Evolutionary conservation across 164 flowering plant genomes (phyloP), one percentile per base, ranked within the genome.

Genomic region (Paratinospora sagittata): DNA sequence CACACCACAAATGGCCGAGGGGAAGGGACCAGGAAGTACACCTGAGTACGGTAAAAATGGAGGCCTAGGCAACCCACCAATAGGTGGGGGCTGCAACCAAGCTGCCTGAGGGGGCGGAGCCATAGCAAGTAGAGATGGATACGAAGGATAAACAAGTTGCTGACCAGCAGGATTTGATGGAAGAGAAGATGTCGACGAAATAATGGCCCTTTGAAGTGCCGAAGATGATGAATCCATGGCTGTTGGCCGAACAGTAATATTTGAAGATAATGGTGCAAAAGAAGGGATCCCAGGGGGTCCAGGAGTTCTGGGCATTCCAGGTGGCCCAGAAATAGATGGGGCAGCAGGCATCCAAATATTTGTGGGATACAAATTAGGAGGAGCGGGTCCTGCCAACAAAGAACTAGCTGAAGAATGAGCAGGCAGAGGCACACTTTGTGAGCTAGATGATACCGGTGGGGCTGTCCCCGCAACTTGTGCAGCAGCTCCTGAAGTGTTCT

Each of bases 21-120:
- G 83, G 75, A 78, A 83, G 21, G 87, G 80, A 64, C 85, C 87
- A 64, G 92, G 81, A 78, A 73, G 73, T 27, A 63, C 72, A 72
- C 85, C 72, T 73, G 89, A 85, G 75, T 89, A 85, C 27, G 86
- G 85, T 71, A 85, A 14, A 81, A 81, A 84, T 16, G 90, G 89
- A 23, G 90, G 85, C 78, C 89, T 82, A 52, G 84, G 83, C 67
- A 84, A 68, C 65, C 83, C 90, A 76, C 81, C 79, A 75, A 82
- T 66, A 58, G 78, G 89, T 57, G 87, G 87, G 47, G 88, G 84
- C 71, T 84, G 97, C 80, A 84, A 69, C 97, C 97, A 94, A 16
- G 75, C 74, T 70, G 83, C 90, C 70, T 86, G 96, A 76, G 84
- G 86, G 26, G 88, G 77, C 74, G 84, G 80, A 74, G 78, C 81